Base-by-base conservation (phyloP, 2,329 filamentous ascomycete genomes). In the Colletotrichum sp. region DNA sequence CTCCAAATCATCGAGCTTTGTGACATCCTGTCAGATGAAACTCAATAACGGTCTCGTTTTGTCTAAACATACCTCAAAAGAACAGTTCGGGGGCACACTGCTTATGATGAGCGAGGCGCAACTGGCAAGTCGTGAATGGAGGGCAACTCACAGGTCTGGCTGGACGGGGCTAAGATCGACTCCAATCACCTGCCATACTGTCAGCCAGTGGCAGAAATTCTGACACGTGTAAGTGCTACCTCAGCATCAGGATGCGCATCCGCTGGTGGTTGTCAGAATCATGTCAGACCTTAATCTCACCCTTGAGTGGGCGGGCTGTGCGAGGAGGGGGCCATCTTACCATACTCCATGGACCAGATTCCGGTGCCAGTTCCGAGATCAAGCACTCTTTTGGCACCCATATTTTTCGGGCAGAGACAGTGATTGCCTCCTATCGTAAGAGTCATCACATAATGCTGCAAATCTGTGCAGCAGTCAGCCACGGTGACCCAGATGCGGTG, bases 351-450 rank as follows among this genome's bases (percentile, higher is more conserved):
- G 6, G 84, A 83, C 85, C 85, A 87, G 11, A 84, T 79, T 12
- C 87, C 88, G 12, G 88, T 89, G 0, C 88, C 88, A 3, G 87
- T 89, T n/a, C 88, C 88, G 52, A 88, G 79, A 79, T 90, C 88
- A 3, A 90, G 80, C 13, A 86, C 81, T 6, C 80, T 82, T 11
- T 75, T 67, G 11, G 82, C 65, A 5, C 77, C 79, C 16, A 81
- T 73, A 9, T 76, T 76, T 7, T 70, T 69, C 1, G 85, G 85
- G 5, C 77, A 79, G 0, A 80, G 57, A 29, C 77, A 82, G 0
- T 85, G 78, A 32, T 82, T 81, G 6, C 80, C 80, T 1, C 81
- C 79, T 19, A 84, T 79, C 0, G 83, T 84, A 7, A 86, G 75
- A 0, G 75, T 57, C 57, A 82, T 84, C 0, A 85, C 75, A 39